phyloP scores from a whole-genome alignment of 2,329 filamentous ascomycete species.

The Rhinocladiella similis region DNA sequence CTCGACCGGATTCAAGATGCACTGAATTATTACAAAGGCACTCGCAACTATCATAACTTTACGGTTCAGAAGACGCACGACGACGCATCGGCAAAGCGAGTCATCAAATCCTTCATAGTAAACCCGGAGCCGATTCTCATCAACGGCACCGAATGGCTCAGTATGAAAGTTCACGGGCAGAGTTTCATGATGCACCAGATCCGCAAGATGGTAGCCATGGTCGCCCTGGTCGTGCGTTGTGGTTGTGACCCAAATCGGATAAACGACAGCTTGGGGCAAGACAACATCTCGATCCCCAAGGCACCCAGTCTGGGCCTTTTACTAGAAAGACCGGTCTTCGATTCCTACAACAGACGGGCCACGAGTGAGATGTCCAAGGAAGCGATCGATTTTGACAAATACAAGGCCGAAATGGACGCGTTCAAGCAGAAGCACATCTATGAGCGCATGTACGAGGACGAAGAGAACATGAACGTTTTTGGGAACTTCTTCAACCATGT shows the following conservation, averaged over 20 bases:
- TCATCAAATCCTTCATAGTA: constrained; percentile 88
- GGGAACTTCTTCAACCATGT: constrained; percentile 78
- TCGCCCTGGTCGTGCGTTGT: constrained; percentile 77
- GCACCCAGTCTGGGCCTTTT: constrained; percentile 85
- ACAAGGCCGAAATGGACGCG: constrained; percentile 73
- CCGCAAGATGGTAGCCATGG: constrained; percentile 97
- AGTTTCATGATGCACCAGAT: constrained; percentile 99
- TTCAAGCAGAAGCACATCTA: constrained; percentile 96
- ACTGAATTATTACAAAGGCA: constrained; percentile 76
- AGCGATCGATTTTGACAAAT: constrained; percentile 75
- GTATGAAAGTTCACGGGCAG: constrained; percentile 93
- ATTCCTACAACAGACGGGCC: constrained; percentile 78
- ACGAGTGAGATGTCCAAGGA: constrained; percentile 63
- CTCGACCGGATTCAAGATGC: constrained; percentile 73
- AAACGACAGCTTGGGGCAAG: constrained; percentile 67
- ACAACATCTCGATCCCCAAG: constrained; percentile 86
- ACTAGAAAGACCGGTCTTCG: constrained; percentile 88
- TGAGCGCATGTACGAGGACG: constrained; percentile 82
- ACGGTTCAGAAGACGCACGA: constrained; percentile 81
- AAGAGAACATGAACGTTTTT: constrained; percentile 84
- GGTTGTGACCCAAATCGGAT: constrained; percentile 74
- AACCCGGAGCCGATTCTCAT: constrained; percentile 77
- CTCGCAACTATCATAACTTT: constrained; percentile 95
- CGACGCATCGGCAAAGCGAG: constrained; percentile 82
- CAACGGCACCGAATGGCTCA: constrained; percentile 91